These are phyloP conservation scores for Mallotus repandus DNA, from an alignment of 441 rosid species.

Conservation along the genomic window DNA sequence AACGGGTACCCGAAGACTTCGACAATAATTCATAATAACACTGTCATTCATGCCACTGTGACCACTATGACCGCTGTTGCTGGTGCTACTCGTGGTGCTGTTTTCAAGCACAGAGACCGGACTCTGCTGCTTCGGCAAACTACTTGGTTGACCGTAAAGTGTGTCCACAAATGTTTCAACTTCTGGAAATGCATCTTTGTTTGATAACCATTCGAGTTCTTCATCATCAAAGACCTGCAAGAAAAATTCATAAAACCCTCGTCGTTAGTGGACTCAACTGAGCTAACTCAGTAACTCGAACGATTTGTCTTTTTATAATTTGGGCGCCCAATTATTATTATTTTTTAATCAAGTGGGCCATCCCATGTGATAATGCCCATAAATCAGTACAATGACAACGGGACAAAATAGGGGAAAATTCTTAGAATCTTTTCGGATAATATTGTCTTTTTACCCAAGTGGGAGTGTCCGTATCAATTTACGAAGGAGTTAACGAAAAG, in stretches of 20 bases:
- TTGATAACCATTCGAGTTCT: constrained; percentile 79
- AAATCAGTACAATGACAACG: neutral
- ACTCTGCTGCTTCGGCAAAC: constrained; percentile 45
- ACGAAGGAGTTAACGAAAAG: neutral
- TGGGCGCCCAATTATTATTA: neutral
- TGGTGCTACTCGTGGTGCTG: constrained; percentile 42
- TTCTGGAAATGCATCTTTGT: constrained; percentile 73
- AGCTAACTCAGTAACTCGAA: constrained; percentile 26
- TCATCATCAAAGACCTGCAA: constrained; percentile 65
- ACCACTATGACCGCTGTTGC: constrained; percentile 14
- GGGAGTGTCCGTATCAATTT: neutral
- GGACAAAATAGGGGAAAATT: neutral
- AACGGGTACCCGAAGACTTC: constrained; percentile 42
- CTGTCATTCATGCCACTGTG: constrained; percentile 8
- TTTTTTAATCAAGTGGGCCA: constrained; percentile 13
- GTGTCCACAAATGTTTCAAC: constrained; percentile 59
- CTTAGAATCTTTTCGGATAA: constrained; percentile 3
- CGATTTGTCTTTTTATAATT: neutral
- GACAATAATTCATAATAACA: constrained; percentile 39
- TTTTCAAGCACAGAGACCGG: constrained; percentile 70
- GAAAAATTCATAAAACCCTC: neutral
- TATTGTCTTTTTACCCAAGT: constrained; percentile 7
- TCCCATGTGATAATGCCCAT: constrained; percentile 13
- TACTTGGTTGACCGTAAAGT: constrained; percentile 32
- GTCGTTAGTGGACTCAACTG: neutral